Percentiles rank a stretch among this genome's conserved stretches.
These are phyloP conservation scores for Cicer arietinum DNA, from an alignment of 306 rosid genomes.

Conservation along the genomic window DNA sequence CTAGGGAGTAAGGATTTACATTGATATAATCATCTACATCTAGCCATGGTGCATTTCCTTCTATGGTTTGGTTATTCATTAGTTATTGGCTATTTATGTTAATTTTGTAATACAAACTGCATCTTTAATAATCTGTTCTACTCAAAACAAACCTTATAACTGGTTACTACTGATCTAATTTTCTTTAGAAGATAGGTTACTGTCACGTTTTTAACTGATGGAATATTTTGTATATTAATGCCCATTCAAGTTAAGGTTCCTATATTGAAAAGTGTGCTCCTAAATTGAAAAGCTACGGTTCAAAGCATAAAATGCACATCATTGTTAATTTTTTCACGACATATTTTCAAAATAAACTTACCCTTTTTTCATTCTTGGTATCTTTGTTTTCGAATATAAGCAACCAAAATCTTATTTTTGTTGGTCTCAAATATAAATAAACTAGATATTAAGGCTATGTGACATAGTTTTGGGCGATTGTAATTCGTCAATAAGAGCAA, in stretches of 20 bases:
- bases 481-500: too few relatives aligned
- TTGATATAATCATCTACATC: neutral
- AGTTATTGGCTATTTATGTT: slow-evolving; percentile 37
- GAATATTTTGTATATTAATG: slow-evolving; percentile 36
- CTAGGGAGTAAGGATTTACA: slow-evolving; percentile 53
- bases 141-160: slow-evolving; percentile 31
- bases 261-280: neutral
- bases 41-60: neutral
- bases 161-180: slow-evolving; percentile 41
- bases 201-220: neutral
- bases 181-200: slow-evolving; percentile 29
- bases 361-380: too few relatives aligned
- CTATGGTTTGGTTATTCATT: slow-evolving; percentile 29
- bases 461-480: too few relatives aligned
- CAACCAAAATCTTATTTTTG: too few relatives aligned
- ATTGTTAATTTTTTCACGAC: too few relatives aligned
- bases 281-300: too few relatives aligned
- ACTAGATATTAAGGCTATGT: too few relatives aligned
- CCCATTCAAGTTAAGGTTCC: slow-evolving; percentile 2
- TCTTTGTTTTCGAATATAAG: too few relatives aligned
- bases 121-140: slow-evolving; percentile 10
- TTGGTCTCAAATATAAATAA: too few relatives aligned
- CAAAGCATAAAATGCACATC: too few relatives aligned
- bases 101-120: slow-evolving; percentile 31
- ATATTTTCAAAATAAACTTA: too few relatives aligned